These are phyloP conservation scores for Pseudonectria foliicola DNA, from an alignment of 2,329 filamentous ascomycete species.

Conservation along the genomic window DNA sequence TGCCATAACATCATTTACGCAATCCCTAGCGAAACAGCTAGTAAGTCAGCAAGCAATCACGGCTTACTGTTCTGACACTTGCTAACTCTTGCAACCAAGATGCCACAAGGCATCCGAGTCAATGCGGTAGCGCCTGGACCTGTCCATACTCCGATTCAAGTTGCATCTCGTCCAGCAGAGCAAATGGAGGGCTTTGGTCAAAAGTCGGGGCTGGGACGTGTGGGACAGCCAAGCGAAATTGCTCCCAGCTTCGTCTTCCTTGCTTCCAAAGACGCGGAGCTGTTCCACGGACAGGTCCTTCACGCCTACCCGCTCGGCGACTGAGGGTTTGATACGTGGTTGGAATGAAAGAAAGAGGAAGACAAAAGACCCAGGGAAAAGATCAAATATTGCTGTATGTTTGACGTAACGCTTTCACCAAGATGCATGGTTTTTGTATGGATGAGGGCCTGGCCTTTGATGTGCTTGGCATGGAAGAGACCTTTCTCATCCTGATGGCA, in stretches of 20 bases:
- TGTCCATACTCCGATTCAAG: conserved; percentile 38
- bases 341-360: no score
- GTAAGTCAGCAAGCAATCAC: no score
- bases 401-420: no score
- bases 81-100: no score
- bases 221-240: conserved; percentile 38
- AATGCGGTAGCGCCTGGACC: conserved; percentile 39
- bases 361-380: no score
- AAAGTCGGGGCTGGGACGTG: conserved; percentile 29
- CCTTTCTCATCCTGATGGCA: no score
- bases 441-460: no score
- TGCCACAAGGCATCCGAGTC: conserved; percentile 50
- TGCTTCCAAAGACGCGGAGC: conserved; percentile 31
- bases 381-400: no score
- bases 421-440: no score
- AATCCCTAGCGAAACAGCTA: conserved; percentile 44
- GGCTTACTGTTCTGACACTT: no score
- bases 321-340: conserved; percentile 13
- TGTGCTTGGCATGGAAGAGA: no score
- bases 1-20: conserved; percentile 49
- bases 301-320: conserved; percentile 35
- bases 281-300: conserved; percentile 33
- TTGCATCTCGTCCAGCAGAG: conserved; percentile 34
- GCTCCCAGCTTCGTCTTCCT: conserved; percentile 35
- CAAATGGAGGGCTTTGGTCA: conserved; percentile 39